Evolutionary conservation across 2,329 filamentous ascomycete genomes (phyloP).

Genomic region (Fusarium robinianum): DNA sequence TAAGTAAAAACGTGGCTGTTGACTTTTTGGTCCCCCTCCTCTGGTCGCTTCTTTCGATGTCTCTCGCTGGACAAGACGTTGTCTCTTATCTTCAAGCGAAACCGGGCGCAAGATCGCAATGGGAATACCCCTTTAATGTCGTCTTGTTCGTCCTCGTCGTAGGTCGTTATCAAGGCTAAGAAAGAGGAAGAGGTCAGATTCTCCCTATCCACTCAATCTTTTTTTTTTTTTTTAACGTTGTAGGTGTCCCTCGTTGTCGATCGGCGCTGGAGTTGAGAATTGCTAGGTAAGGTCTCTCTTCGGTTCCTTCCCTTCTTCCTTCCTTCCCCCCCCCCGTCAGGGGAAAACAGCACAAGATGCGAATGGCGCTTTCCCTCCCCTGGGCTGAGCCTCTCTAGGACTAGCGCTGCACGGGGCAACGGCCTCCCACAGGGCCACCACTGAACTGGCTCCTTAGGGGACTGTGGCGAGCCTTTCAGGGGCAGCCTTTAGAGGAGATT

Average conservation of each 20-base stretch:
- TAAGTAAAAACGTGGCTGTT: constrained; percentile 10
- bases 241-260: not conserved
- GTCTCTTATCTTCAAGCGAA: too few species aligned
- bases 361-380: constrained; percentile 10
- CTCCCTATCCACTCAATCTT: not conserved
- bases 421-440: constrained; percentile 12
- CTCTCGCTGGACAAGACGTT: too few species aligned
- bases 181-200: not conserved
- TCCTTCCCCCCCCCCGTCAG: constrained; percentile 31
- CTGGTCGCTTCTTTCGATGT: too few species aligned
- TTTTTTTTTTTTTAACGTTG: not conserved
- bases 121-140: too few species aligned
- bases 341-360: constrained; percentile 27
- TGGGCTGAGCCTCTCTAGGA: constrained; percentile 24
- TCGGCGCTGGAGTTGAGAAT: not conserved
- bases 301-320: constrained; percentile 3
- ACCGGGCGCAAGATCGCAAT: too few species aligned
- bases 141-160: constrained; percentile 14
- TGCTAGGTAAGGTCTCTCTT: constrained; percentile 1
- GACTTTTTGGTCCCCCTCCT: constrained; percentile 4
- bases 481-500: not conserved
- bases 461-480: not conserved
- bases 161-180: constrained; percentile 3
- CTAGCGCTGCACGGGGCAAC: constrained; percentile 32
- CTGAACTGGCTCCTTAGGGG: not conserved